Evolutionary conservation across 306 rosid species (phyloP).

Genomic region (Prosopis cineraria): DNA sequence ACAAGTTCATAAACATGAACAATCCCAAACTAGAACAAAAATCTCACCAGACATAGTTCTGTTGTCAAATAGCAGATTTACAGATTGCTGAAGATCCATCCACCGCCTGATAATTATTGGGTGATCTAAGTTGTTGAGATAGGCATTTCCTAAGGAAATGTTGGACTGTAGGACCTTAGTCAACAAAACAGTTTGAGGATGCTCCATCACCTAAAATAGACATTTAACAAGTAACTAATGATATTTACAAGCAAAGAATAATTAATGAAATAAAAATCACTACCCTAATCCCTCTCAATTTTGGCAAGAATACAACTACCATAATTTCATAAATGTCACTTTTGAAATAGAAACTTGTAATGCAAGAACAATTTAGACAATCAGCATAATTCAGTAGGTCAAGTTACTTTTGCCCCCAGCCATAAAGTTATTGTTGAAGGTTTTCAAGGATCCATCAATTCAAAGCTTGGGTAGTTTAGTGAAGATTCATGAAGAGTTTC

Average conservation of each 20-base stretch:
- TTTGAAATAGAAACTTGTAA: background rate
- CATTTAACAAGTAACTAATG: slow-evolving; percentile 28
- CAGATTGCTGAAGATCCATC: slow-evolving; percentile 87
- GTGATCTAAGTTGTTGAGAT: slow-evolving; percentile 47
- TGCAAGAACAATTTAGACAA: background rate
- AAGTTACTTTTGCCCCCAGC: background rate
- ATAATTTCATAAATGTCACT: background rate
- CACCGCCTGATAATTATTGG: slow-evolving; percentile 52
- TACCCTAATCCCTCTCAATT: background rate
- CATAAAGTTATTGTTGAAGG: background rate
- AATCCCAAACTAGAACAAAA: slow-evolving; percentile 10
- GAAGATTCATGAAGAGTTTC: background rate
- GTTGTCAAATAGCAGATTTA: slow-evolving; percentile 72
- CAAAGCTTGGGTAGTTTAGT: background rate
- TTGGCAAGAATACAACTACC: background rate
- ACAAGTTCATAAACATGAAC: slow-evolving; percentile 16
- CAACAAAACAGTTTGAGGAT: slow-evolving; percentile 83
- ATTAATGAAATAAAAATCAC: slow-evolving; percentile 11
- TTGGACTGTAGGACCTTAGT: slow-evolving; percentile 72
- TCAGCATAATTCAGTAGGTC: background rate
- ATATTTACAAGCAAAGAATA: slow-evolving; percentile 29
- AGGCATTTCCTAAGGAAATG: slow-evolving; percentile 62
- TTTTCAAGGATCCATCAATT: background rate
- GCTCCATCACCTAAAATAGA: slow-evolving; percentile 75
- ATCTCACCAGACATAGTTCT: slow-evolving; percentile 66